These are phyloP conservation scores for Podospora appendiculata DNA, from an alignment of 495 filamentous ascomycete genomes.

Conservation along the genomic window DNA sequence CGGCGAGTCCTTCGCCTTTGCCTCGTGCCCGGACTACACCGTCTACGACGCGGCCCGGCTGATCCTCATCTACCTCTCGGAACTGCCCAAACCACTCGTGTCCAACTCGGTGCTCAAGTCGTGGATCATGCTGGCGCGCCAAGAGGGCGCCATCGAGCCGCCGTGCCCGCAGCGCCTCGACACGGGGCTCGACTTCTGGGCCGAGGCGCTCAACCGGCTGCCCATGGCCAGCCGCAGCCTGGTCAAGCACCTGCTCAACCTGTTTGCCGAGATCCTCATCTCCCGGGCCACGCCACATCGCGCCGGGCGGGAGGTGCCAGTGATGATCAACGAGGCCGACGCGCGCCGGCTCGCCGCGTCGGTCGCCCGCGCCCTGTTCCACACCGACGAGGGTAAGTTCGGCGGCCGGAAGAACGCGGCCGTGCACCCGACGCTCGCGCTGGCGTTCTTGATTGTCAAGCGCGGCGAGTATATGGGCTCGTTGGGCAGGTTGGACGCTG, in stretches of 20 bases:
- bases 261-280: constrained; percentile 19
- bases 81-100: constrained; percentile 20
- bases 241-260: constrained; percentile 15
- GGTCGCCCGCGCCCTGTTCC: constrained; percentile 20
- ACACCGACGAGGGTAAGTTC: constrained; percentile 4
- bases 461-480: constrained; percentile 16
- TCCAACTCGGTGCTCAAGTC: constrained; percentile 12
- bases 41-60: constrained; percentile 18
- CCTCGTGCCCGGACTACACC: constrained; percentile 13
- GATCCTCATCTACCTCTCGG: constrained; percentile 17
- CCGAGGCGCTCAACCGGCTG: constrained; percentile 24
- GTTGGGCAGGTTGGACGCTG: not conserved
- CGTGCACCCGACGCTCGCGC: constrained; percentile 19
- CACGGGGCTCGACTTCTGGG: constrained; percentile 24
- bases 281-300: not conserved
- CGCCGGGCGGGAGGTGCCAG: too few species aligned
- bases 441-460: constrained; percentile 23
- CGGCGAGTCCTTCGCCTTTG: constrained; percentile 18
- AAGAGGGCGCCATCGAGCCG: constrained; percentile 20
- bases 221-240: constrained; percentile 17
- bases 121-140: constrained; percentile 20
- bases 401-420: not conserved
- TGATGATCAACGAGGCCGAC: constrained; percentile 11
- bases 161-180: constrained; percentile 13
- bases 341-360: constrained; percentile 16